These are phyloP conservation scores for Aspergillus panamensis DNA, from an alignment of 495 filamentous ascomycete species.

Conservation along the genomic window DNA sequence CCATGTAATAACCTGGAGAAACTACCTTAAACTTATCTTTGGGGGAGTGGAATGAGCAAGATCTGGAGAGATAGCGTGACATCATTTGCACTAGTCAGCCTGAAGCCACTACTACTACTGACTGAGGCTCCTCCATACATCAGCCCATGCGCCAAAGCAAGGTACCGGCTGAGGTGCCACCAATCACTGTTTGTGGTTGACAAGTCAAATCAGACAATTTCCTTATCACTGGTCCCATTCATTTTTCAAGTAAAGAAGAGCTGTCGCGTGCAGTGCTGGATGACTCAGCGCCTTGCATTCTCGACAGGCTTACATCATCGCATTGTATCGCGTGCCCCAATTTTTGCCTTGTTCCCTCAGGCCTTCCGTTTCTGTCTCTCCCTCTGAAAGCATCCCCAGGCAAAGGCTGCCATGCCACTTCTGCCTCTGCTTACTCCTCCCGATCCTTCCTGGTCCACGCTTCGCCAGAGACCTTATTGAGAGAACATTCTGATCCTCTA, in stretches of 20 bases:
- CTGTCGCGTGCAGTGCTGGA: not conserved
- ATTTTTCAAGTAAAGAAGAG: not conserved
- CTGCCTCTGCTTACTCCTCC: not conserved
- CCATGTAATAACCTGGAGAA: too few species aligned
- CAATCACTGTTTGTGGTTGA: too few species aligned
- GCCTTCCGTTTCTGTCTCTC: not conserved
- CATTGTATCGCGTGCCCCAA: not conserved
- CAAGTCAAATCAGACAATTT: too few species aligned
- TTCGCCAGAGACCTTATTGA: not conserved
- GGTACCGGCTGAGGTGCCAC: too few species aligned
- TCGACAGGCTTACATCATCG: constrained; percentile 1
- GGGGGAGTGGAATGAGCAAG: too few species aligned
- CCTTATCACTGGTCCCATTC: not conserved
- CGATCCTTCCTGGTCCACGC: not conserved
- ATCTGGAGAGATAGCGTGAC: too few species aligned
- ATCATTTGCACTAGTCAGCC: too few species aligned
- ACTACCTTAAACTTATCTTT: too few species aligned
- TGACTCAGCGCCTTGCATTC: not conserved
- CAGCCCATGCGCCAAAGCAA: too few species aligned
- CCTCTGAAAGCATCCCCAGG: not conserved
- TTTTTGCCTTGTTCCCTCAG: not conserved
- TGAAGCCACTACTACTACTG: too few species aligned
- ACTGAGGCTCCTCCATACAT: too few species aligned
- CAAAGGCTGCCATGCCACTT: not conserved
- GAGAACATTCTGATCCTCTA: not conserved